phyloP scores from a whole-genome alignment of 331 rosid genomes.

The Pyrus hybrid region DNA sequence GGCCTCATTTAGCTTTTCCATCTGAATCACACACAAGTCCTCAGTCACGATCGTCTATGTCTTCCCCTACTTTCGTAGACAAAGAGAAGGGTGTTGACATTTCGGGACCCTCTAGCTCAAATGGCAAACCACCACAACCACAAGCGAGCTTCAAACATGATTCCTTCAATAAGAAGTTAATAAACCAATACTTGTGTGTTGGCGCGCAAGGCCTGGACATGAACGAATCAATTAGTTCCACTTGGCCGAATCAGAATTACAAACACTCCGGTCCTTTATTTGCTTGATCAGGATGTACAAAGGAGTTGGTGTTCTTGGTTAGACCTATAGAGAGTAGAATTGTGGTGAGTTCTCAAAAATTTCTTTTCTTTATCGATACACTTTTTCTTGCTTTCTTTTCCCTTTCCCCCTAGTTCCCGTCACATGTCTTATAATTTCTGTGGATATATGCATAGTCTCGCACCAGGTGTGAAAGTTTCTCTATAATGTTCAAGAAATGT shows the following conservation, averaged over 20 bases:
- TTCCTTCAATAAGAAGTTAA: slow-evolving; percentile 50
- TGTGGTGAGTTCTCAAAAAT: background rate
- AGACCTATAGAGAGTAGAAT: slow-evolving; percentile 1
- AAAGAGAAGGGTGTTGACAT: slow-evolving; percentile 26
- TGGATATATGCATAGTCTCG: background rate
- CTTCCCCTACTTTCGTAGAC: slow-evolving; percentile 37
- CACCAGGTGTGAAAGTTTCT: background rate
- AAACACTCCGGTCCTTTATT: slow-evolving; percentile 43
- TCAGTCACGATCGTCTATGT: slow-evolving; percentile 24
- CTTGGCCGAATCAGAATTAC: slow-evolving; percentile 21
- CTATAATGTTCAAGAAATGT: background rate
- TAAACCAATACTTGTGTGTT: slow-evolving; percentile 57
- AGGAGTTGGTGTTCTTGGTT: background rate
- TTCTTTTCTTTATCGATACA: background rate
- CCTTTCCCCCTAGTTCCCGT: background rate
- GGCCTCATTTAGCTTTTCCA: slow-evolving; percentile 30
- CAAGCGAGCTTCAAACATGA: slow-evolving; percentile 22
- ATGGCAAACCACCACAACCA: slow-evolving; percentile 8
- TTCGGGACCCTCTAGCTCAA: slow-evolving; percentile 32
- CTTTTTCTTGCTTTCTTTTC: background rate
- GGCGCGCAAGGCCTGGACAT: slow-evolving; percentile 57
- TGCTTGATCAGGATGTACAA: slow-evolving; percentile 23
- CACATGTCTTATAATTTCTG: background rate
- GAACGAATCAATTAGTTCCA: slow-evolving; percentile 41
- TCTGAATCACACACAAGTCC: slow-evolving; percentile 29